Conservation (phyloP, 371 early-diverging fungal genomes). For the Mucor racemosus region DNA sequence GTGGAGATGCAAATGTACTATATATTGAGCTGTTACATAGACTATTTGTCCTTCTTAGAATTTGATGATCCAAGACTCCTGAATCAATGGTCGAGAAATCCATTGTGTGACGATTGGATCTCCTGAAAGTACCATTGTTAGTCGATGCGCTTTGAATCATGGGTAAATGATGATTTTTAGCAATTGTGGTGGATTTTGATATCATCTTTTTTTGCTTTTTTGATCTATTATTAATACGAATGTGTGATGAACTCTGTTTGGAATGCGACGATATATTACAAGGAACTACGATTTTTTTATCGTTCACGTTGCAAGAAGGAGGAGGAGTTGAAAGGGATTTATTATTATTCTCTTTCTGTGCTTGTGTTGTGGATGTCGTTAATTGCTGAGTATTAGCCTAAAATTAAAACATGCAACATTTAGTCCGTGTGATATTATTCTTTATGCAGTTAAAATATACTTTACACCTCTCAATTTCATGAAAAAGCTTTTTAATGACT, state of each 20-base stretch:
- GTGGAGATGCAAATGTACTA: constrained; percentile 10
- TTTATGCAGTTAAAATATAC: background rate
- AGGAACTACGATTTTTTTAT: constrained; percentile 10
- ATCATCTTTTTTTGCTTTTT: constrained; percentile 9
- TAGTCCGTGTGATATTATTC: background rate
- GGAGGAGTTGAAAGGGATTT: constrained; percentile 10
- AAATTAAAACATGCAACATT: constrained; percentile 5
- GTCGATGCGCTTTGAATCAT: constrained; percentile 5
- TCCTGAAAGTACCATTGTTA: constrained; percentile 9
- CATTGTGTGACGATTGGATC: constrained; percentile 9
- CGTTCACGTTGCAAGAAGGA: constrained; percentile 1
- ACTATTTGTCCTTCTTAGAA: constrained; percentile 19
- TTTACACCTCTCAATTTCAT: constrained; percentile 24
- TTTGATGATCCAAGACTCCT: constrained; percentile 1
- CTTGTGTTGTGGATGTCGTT: background rate
- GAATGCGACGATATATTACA: constrained; percentile 16
- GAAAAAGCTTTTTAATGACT: constrained; percentile 24
- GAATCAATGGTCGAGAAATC: constrained; percentile 10
- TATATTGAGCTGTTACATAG: constrained; percentile 21
- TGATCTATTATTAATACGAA: background rate
- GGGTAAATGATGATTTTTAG: background rate
- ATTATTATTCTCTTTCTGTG: constrained; percentile 12
- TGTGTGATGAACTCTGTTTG: constrained; percentile 13
- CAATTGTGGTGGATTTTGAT: constrained; percentile 6
- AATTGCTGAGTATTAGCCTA: constrained; percentile 8